phyloP scores from a whole-genome alignment of 2,329 filamentous ascomycete genomes.

The Pseudocercospora crystallina region DNA sequence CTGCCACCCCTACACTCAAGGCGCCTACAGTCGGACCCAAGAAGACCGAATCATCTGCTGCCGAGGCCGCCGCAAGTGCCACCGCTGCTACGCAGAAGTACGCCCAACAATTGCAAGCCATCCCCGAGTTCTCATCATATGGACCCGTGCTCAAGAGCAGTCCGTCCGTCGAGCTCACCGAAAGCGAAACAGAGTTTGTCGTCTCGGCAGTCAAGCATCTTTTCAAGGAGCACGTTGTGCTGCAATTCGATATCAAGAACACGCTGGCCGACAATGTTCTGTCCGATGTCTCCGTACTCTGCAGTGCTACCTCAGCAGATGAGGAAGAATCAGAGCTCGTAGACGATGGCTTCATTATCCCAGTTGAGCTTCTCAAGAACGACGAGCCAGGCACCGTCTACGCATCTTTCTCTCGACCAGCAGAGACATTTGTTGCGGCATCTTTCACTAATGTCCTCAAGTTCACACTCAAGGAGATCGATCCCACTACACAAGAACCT shows the following conservation, averaged over 20 bases:
- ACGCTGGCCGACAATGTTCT: constrained; percentile 87
- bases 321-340: constrained; percentile 76
- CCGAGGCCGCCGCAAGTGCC: constrained; percentile 69
- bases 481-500: constrained; percentile 87
- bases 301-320: constrained; percentile 77
- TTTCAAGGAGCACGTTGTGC: constrained; percentile 93
- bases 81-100: constrained; percentile 84
- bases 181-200: constrained; percentile 96
- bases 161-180: constrained; percentile 80
- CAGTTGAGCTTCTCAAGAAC: constrained; percentile 75
- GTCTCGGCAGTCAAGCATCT: constrained; percentile 93
- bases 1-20: constrained; percentile 88
- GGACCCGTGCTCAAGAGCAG: constrained; percentile 92
- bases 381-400: constrained; percentile 92
- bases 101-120: constrained; percentile 78
- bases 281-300: constrained; percentile 82
- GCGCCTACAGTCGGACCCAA: constrained; percentile 83
- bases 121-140: constrained; percentile 88
- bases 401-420: constrained; percentile 85
- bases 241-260: constrained; percentile 98
- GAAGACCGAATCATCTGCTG: constrained; percentile 67
- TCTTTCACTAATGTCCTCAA: constrained; percentile 91
- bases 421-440: constrained; percentile 72
- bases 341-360: constrained; percentile 85
- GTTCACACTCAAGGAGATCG: constrained; percentile 97